Base-by-base conservation (phyloP, 306 rosid species). In the Acacia acuminata region DNA sequence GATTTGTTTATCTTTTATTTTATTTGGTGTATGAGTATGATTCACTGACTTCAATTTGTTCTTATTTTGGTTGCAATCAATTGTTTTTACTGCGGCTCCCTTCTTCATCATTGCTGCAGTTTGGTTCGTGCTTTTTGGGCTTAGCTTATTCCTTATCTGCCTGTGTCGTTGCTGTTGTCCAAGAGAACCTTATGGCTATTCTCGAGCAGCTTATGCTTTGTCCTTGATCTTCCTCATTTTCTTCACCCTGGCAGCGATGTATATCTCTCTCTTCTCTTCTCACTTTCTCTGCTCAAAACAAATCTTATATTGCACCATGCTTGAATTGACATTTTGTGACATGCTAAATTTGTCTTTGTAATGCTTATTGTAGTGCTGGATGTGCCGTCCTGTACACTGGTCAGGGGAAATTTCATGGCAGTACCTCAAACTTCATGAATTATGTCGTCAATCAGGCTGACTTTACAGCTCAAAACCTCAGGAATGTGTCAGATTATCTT, bases 41-140 rank as follows among this genome's bases (percentile, higher is more conserved):
- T 76, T 87, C 47, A 20, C 68, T 87, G 36, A 80, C 85, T 78
- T 74, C 27, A 63, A 77, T 22, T 32, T 68, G 74, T 76, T 84
- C 40, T 50, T 51, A 19, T 34, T 70, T 81, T 85, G 63, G 76
- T 87, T 87, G 92, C 91, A 96, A 97, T 94, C 98, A 20, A 97
- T 96, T 63, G 90, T 67, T 81, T 84, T 88, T 70, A 96, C 99
- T 38, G 94, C 98, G 12, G 91, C 73, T 36, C 98, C 99, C 73
- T 96, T 96, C 87, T 87, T 92, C 56, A 45, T 83, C 40, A 61
- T 89, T 77, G 98, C 97, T 27, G 83, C 24, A 24, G 86, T 84
- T 20, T 96, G 99, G 99, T 94, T 96, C 47, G 87, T 90, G 89
- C n/a, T 94, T 45, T 94, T 91, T 47, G 98, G 92, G 74, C 76